Evolutionary conservation across 768 basidiomycete species (phyloP), one percentile per base, ranked within the genome.

Genomic region (Hericium erinaceus): DNA sequence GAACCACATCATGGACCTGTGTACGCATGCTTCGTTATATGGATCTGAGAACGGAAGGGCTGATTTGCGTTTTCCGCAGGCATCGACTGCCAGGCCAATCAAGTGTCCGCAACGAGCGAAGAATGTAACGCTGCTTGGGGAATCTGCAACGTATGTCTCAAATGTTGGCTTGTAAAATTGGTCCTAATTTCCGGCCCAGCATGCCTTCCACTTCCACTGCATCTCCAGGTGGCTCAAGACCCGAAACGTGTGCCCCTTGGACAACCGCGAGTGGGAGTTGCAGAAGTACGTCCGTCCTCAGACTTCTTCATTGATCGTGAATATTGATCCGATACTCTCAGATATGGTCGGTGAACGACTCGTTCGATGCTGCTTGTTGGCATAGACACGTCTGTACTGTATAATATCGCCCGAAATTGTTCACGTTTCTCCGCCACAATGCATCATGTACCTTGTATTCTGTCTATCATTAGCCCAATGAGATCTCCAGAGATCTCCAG

Each of bases 1-100:
- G 72, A 98, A 98, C 71, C 95, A 99, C 69, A 98, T 99, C 76
- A 99, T 99, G 97, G 97, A 99, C 72, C 87, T 98, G 48, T 99
- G 97, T 98, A 65, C 66, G 89, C 33, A 33, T 8, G 33, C 4
- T 6, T 33, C 33, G 33, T 8, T 33, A 33, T 33, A 33, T 1
- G 33, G 4, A 33, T 33, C 33, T 10, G 33, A 33, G 33, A 2
- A 10, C 6, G 33, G 7, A 33, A 33, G 33, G 6, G 33, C 33
- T 33, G 5, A 33, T 33, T 6, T 8, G 33, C 33, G 33, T 50
- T 39, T 39, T 11, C 40, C 26, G 4, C 61, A 99, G 95, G 97
- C 76, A 99, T 99, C 70, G 97, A 99, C 70, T 99, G 97, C 71
- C 97, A 99, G 71, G 97, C 97, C 48, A 98, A 99, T 71, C 97